Evolutionary conservation across 768 basidiomycete species (phyloP).

Genomic region (Phylloporus sp.): DNA sequence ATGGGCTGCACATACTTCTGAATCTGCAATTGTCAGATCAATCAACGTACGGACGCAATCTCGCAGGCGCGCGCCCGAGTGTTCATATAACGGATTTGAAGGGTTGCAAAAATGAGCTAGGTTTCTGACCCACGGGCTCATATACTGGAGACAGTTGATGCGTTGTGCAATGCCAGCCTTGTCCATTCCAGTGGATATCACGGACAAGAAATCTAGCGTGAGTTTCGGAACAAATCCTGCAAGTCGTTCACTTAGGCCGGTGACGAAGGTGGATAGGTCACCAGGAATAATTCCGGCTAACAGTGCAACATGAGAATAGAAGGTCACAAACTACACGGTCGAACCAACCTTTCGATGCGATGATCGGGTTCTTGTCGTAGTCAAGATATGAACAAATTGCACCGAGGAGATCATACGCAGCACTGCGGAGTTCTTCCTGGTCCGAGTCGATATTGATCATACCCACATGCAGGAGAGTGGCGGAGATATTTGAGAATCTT

Average conservation of each 20-base stretch:
- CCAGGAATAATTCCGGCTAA: constrained; percentile 70
- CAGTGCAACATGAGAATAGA: constrained; percentile 1
- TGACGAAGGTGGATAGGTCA: constrained; percentile 57
- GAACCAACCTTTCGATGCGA: constrained; percentile 62
- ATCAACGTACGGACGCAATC: constrained; percentile 80
- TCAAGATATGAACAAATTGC: constrained; percentile 75
- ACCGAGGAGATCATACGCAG: constrained; percentile 76
- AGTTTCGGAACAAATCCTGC: constrained; percentile 74
- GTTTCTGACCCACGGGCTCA: constrained; percentile 88
- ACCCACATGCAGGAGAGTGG: constrained; percentile 82
- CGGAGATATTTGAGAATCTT: constrained; percentile 79
- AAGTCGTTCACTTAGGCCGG: constrained; percentile 65
- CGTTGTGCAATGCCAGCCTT: constrained; percentile 47
- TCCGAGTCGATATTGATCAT: constrained; percentile 71
- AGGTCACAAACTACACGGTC: neutral
- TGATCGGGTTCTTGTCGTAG: constrained; percentile 67
- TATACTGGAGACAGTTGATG: constrained; percentile 72
- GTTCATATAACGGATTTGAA: constrained; percentile 61
- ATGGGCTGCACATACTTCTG: constrained; percentile 52
- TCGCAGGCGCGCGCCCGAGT: constrained; percentile 68
- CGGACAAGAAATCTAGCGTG: constrained; percentile 86
- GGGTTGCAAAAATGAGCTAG: constrained; percentile 69
- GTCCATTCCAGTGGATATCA: constrained; percentile 67
- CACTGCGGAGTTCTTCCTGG: constrained; percentile 73
- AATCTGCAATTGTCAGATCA: constrained; percentile 66